A percentile compares a stretch with the other conserved stretches of the same genome.
Conservation (phyloP, 2,329 filamentous ascomycete species). For the Amauroascus verrucosus region DNA sequence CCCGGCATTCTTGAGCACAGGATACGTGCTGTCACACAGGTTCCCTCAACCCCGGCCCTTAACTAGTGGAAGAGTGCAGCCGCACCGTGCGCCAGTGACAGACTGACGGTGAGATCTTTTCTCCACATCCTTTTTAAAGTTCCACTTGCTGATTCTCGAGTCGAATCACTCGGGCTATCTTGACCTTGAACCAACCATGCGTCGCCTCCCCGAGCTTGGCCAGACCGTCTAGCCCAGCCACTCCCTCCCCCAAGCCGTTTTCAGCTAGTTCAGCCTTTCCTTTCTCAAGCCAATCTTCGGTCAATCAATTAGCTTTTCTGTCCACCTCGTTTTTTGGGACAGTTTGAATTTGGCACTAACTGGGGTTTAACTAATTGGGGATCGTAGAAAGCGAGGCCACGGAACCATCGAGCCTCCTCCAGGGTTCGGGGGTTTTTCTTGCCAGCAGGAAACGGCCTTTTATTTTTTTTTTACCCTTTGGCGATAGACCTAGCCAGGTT, state of each 20-base stretch:
- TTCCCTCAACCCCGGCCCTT: slow-evolving; percentile 7
- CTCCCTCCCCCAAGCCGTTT: slow-evolving; percentile 4
- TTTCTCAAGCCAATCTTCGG: neutral
- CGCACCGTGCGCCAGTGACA: slow-evolving; percentile 18
- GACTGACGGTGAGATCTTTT: slow-evolving; percentile 14
- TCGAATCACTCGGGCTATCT: neutral
- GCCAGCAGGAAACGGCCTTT: neutral
- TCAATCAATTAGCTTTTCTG: slow-evolving; percentile 6
- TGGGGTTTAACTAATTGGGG: slow-evolving; percentile 7
- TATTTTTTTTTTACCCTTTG: too few relatives aligned
- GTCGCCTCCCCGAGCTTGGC: slow-evolving; percentile 11
- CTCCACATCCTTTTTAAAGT: slow-evolving; percentile 3
- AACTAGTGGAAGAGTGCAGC: slow-evolving; percentile 19
- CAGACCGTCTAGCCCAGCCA: slow-evolving; percentile 6
- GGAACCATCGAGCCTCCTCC: neutral
- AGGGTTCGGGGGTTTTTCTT: slow-evolving; percentile 2
- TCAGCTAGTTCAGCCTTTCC: slow-evolving; percentile 10
- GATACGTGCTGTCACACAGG: slow-evolving; percentile 14
- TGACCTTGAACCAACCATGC: slow-evolving; percentile 10
- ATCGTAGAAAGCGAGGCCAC: slow-evolving; percentile 6
- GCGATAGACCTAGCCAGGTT: neutral
- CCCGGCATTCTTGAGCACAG: neutral
- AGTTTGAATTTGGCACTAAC: slow-evolving; percentile 11
- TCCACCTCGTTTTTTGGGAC: slow-evolving; percentile 4
- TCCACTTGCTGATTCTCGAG: neutral